A percentile compares a stretch with the other conserved stretches of the same genome.
phyloP scores from a whole-genome alignment of 1,284 basidiomycete species.

The Sporisorium iseilematis-ciliati region DNA sequence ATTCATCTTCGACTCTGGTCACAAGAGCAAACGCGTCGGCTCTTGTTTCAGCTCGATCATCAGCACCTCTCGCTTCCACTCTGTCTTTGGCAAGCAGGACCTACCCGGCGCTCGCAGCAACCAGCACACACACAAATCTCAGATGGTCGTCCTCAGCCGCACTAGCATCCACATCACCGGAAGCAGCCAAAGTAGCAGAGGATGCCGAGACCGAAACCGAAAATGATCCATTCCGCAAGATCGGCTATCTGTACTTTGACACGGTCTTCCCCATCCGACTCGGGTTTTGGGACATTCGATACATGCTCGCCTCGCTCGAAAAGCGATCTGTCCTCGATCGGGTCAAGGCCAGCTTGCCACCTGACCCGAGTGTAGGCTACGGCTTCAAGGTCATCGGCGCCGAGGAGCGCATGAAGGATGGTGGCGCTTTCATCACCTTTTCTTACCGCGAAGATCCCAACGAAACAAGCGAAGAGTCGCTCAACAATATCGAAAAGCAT shows the following conservation, averaged over 20 bases:
- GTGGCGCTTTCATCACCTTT: conserved; percentile 59
- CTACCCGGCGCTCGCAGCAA: neutral
- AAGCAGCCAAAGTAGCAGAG: conserved; percentile 49
- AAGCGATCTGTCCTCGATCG: conserved; percentile 46
- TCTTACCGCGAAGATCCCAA: conserved; percentile 45
- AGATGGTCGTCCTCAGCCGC: conserved; percentile 46
- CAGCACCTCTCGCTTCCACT: neutral
- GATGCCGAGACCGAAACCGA: conserved; percentile 46
- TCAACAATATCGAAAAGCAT: conserved; percentile 54
- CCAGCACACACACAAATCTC: neutral
- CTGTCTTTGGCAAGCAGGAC: neutral
- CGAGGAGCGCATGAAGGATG: conserved; percentile 59
- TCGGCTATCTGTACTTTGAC: conserved; percentile 62
- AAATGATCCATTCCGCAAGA: conserved; percentile 50
- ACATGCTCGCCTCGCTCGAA: conserved; percentile 49
- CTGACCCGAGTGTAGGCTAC: conserved; percentile 51
- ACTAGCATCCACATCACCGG: conserved; percentile 42
- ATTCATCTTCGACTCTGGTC: neutral
- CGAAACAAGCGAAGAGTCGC: conserved; percentile 43
- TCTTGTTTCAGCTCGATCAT: conserved; percentile 7
- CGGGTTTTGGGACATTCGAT: conserved; percentile 59
- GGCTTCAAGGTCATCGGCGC: conserved; percentile 62
- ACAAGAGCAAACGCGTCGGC: conserved; percentile 10
- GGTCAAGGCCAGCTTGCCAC: conserved; percentile 52
- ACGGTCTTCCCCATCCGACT: conserved; percentile 63